phyloP scores from a whole-genome alignment of 495 filamentous ascomycete genomes.

The Hypoxylon subgilvum region DNA sequence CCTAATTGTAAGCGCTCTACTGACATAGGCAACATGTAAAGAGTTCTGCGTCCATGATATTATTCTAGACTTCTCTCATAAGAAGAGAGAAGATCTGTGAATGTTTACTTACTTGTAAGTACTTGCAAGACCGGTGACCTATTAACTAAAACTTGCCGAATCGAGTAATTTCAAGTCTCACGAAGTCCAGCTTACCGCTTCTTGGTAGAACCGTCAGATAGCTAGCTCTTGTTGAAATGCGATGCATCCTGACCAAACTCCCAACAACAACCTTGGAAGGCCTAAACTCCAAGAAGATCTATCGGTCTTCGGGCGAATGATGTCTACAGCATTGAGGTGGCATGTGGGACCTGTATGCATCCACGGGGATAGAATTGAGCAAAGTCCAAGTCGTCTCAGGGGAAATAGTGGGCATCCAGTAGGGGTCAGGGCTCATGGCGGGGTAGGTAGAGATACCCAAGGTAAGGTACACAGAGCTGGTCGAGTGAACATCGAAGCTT shows the following conservation, averaged over 20 bases:
- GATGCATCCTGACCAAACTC: neutral
- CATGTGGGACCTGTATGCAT: slow-evolving; percentile 28
- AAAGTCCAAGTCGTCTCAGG: slow-evolving; percentile 21
- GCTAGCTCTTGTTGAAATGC: no score
- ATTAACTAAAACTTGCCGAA: slow-evolving; percentile 2
- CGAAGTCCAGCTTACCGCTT: slow-evolving; percentile 9
- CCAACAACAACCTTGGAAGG: neutral
- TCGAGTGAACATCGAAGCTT: slow-evolving; percentile 20
- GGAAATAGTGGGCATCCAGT: slow-evolving; percentile 32
- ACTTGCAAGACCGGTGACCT: no score
- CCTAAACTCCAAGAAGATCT: neutral
- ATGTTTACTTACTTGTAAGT: no score
- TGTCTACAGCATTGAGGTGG: slow-evolving; percentile 6
- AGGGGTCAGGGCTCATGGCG: slow-evolving; percentile 26
- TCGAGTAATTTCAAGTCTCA: slow-evolving; percentile 1
- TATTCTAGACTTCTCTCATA: no score
- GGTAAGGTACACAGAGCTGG: neutral
- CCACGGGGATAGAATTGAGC: no score
- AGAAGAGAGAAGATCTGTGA: no score
- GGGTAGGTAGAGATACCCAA: slow-evolving; percentile 22
- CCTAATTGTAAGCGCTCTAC: slow-evolving; percentile 6
- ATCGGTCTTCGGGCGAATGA: slow-evolving; percentile 14
- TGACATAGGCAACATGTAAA: neutral
- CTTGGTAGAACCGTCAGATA: slow-evolving; percentile 2
- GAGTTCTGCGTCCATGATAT: neutral